These are phyloP conservation scores for Porpolomopsis calyptriformis DNA, from an alignment of 768 basidiomycete species.

Conservation along the genomic window DNA sequence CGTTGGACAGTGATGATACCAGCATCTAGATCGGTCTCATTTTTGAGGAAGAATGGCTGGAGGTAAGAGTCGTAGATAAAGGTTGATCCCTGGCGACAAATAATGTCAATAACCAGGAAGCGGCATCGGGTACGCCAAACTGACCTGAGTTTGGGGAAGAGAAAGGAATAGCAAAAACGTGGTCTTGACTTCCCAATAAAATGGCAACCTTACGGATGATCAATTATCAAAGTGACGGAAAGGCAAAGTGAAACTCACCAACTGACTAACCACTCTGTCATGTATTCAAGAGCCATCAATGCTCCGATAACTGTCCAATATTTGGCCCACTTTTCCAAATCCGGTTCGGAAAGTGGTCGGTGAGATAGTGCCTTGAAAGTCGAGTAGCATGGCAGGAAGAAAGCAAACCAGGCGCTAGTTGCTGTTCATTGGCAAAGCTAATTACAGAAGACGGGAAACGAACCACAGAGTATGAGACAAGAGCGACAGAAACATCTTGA, in stretches of 20 bases:
- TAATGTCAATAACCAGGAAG: constrained; percentile 7
- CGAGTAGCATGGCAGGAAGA: constrained; percentile 49
- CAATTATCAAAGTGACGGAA: constrained; percentile 8
- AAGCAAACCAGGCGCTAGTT: constrained; percentile 60
- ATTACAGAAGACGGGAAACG: constrained; percentile 3
- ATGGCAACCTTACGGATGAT: constrained; percentile 48
- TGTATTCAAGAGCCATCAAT: constrained; percentile 52
- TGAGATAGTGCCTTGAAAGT: constrained; percentile 60
- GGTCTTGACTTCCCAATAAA: constrained; percentile 70
- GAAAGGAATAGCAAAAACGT: constrained; percentile 55
- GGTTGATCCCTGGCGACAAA: constrained; percentile 44
- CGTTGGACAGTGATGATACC: constrained; percentile 44
- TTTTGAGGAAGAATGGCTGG: constrained; percentile 46
- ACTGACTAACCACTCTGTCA: constrained; percentile 52
- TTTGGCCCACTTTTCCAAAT: constrained; percentile 45
- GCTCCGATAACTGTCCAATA: constrained; percentile 58
- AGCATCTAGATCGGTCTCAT: constrained; percentile 53
- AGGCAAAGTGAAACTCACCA: constrained; percentile 35
- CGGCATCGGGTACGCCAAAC: constrained; percentile 9
- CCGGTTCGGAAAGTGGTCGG: constrained; percentile 38
- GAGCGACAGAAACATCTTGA: constrained; percentile 27
- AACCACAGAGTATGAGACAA: constrained; percentile 43
- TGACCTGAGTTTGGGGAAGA: constrained; percentile 59
- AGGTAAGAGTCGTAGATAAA: constrained; percentile 53
- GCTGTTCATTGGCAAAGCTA: constrained; percentile 1